phyloP scores from a whole-genome alignment of 768 basidiomycete species.

The Phanerochaete carnosa region DNA sequence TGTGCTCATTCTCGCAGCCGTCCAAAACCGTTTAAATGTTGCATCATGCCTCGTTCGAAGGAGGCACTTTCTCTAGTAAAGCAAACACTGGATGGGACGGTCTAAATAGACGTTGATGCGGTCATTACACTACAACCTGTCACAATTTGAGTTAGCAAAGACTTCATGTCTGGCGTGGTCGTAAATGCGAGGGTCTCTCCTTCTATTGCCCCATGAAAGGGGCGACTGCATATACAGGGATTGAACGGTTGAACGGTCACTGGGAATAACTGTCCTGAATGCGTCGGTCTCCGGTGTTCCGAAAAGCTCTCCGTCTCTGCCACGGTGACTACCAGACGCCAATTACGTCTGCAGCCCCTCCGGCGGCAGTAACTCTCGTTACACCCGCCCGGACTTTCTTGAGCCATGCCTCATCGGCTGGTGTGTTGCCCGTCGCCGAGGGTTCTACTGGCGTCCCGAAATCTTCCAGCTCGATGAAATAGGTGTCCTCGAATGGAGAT shows the following conservation, averaged over 20 bases:
- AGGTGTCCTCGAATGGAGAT: constrained; percentile 52
- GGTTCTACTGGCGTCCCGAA: constrained; percentile 4
- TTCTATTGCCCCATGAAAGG: no score
- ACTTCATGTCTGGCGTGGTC: background rate
- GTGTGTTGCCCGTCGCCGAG: background rate
- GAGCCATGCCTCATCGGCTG: constrained; percentile 26
- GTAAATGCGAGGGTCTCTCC: no score
- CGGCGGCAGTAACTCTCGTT: constrained; percentile 29
- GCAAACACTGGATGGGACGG: constrained; percentile 19
- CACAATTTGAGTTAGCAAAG: background rate
- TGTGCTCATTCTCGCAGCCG: constrained; percentile 12
- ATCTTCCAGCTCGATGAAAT: constrained; percentile 59
- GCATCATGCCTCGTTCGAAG: constrained; percentile 22
- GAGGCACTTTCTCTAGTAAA: constrained; percentile 29
- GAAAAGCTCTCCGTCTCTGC: background rate
- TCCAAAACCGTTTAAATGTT: constrained; percentile 20
- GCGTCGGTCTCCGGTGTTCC: no score
- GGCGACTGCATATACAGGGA: no score
- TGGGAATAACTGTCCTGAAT: no score
- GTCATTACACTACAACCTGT: background rate
- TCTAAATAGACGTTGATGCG: background rate
- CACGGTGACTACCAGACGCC: constrained; percentile 45
- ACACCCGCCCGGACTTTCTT: constrained; percentile 33
- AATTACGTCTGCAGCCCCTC: constrained; percentile 36
- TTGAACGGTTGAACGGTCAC: no score